phyloP scores from a whole-genome alignment of 306 rosid species.

The Lablab purpureus region DNA sequence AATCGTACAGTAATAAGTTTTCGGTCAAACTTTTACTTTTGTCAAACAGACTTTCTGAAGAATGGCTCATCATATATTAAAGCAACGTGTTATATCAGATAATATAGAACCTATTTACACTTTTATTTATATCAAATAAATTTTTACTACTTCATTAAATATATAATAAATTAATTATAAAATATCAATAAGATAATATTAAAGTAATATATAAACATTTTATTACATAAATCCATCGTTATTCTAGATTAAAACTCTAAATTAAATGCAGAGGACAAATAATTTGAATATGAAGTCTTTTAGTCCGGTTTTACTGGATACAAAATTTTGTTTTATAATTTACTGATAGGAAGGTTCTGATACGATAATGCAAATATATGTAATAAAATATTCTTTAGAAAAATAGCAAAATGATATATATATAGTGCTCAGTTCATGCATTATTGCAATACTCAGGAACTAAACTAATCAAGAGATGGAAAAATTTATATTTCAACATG shows the following conservation, averaged over 20 bases:
- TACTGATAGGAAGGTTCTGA: not conserved
- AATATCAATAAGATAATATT: too few species aligned
- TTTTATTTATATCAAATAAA: too few species aligned
- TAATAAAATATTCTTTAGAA: not conserved
- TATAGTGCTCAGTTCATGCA: not conserved
- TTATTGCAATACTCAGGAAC: not conserved
- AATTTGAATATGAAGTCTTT: not conserved
- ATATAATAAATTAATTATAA: too few species aligned
- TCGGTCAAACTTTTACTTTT: not conserved
- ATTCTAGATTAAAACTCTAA: too few species aligned
- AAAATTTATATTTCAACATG: not conserved
- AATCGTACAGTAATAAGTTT: conserved; percentile 1
- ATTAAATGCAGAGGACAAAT: not conserved
- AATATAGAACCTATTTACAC: too few species aligned
- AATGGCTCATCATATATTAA: too few species aligned
- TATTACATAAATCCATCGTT: too few species aligned
- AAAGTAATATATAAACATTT: too few species aligned
- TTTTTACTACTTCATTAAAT: too few species aligned
- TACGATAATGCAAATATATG: not conserved
- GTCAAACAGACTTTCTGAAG: not conserved
- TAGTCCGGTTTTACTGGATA: not conserved
- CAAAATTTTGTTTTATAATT: not conserved
- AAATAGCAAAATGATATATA: not conserved
- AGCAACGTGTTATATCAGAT: too few species aligned
- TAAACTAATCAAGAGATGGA: not conserved